phyloP scores from a whole-genome alignment of 805 yeast genomes.

The Millerago galiae region DNA sequence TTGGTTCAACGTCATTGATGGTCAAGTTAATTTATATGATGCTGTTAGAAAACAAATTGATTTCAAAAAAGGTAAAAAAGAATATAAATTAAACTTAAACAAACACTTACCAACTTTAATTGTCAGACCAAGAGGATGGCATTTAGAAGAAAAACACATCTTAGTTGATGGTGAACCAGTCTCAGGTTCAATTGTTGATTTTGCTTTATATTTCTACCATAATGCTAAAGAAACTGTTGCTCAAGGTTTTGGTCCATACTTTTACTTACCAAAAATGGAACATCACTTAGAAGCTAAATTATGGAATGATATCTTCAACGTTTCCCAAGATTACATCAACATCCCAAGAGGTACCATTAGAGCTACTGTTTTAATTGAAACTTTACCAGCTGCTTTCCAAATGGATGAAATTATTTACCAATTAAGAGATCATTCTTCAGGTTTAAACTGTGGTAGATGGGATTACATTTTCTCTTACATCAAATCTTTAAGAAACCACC shows the following conservation, averaged over 20 bases:
- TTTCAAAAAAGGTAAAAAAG: conserved; percentile 37
- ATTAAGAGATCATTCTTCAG: conserved; percentile 69
- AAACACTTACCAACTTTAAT: conserved; percentile 69
- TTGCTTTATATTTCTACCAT: conserved; percentile 71
- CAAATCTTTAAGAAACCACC: conserved; percentile 65
- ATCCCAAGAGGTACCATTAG: conserved; percentile 72
- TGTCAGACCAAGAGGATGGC: conserved; percentile 90
- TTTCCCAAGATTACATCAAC: conserved; percentile 64
- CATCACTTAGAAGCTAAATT: conserved; percentile 76
- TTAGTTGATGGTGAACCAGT: conserved; percentile 70
- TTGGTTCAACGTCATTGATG: conserved; percentile 73
- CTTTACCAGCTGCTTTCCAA: conserved; percentile 81
- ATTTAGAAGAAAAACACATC: conserved; percentile 68
- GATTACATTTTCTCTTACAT: conserved; percentile 80
- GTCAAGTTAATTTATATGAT: conserved; percentile 74
- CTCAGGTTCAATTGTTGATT: conserved; percentile 72
- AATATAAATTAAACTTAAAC: conserved; percentile 24
- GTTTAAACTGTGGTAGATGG: conserved; percentile 87
- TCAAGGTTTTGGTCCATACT: conserved; percentile 74
- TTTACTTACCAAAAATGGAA: conserved; percentile 81
- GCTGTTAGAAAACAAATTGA: conserved; percentile 65
- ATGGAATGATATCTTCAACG: conserved; percentile 78
- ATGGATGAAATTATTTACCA: conserved; percentile 80
- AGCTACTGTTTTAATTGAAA: conserved; percentile 78
- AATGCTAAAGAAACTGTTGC: conserved; percentile 57